Conservation (phyloP, 768 basidiomycete genomes). For the Piloderma croceum region DNA sequence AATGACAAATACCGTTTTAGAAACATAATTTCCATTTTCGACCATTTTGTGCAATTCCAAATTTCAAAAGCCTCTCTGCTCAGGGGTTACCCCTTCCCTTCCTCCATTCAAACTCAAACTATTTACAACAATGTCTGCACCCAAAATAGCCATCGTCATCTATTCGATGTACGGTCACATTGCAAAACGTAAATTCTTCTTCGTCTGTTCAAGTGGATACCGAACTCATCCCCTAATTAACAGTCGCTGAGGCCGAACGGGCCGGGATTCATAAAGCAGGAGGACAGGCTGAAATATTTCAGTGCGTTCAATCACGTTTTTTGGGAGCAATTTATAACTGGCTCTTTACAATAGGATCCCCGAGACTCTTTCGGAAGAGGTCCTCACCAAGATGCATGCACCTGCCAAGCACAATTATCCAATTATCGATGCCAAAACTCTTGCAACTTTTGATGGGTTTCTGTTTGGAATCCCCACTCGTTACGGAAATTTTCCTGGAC, state of each 20-base stretch:
- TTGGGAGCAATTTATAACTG: no score
- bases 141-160: slow-evolving; percentile 41
- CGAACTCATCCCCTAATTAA: not conserved
- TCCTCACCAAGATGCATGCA: slow-evolving; percentile 66
- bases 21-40: no score
- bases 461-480: slow-evolving; percentile 76
- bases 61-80: no score
- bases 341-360: slow-evolving; percentile 44
- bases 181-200: slow-evolving; percentile 33
- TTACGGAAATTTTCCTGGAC: slow-evolving; percentile 75
- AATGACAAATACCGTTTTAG: no score
- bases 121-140: no score
- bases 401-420: slow-evolving; percentile 71
- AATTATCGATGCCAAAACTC: slow-evolving; percentile 47
- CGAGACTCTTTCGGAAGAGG: slow-evolving; percentile 70
- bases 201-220: not conserved
- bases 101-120: no score
- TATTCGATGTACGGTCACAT: slow-evolving; percentile 50
- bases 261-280: slow-evolving; percentile 43
- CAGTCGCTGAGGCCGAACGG: slow-evolving; percentile 27
- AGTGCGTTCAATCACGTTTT: slow-evolving; percentile 33
- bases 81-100: no score
- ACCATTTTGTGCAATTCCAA: no score
- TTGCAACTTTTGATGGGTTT: slow-evolving; percentile 63
- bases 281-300: slow-evolving; percentile 47